A percentile compares a stretch with the other conserved stretches of the same genome.
Evolutionary conservation across 331 rosid genomes (phyloP).

Genomic region (Telfairia occidentalis): DNA sequence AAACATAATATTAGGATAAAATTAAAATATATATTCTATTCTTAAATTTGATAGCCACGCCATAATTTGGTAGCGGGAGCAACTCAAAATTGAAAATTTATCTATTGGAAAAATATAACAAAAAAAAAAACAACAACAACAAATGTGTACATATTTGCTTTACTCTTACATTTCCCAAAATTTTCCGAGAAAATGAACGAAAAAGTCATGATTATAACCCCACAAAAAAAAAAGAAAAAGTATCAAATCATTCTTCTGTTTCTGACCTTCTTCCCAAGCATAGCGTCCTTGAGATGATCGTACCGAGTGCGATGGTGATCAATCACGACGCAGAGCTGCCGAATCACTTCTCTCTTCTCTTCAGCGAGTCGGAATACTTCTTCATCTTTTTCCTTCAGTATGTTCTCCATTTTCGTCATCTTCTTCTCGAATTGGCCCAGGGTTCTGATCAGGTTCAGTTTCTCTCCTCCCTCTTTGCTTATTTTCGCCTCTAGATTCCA

Average conservation of each 20-base stretch:
- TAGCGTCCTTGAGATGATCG: slow-evolving; percentile 31
- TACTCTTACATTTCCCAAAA: background rate
- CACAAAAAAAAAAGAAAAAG: background rate
- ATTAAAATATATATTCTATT: too few species aligned
- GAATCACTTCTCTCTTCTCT: slow-evolving; percentile 61
- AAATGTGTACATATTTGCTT: background rate
- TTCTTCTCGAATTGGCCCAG: slow-evolving; percentile 40
- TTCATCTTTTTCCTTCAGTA: slow-evolving; percentile 41
- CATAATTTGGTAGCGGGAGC: background rate
- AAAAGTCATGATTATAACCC: background rate
- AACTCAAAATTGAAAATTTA: background rate
- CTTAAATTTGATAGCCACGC: too few species aligned
- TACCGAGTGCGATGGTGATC: slow-evolving; percentile 57
- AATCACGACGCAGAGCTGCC: slow-evolving; percentile 53
- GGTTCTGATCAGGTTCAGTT: slow-evolving; percentile 31
- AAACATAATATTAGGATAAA: too few species aligned
- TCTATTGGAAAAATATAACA: too few species aligned
- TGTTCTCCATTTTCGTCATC: slow-evolving; percentile 36
- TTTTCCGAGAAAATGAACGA: background rate
- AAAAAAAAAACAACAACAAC: background rate
- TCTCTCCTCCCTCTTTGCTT: slow-evolving; percentile 55
- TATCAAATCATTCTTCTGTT: slow-evolving; percentile 11
- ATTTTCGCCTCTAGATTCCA: slow-evolving; percentile 44
- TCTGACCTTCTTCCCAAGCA: slow-evolving; percentile 15
- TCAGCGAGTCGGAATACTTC: slow-evolving; percentile 38